Percentiles rank a stretch among this genome's conserved stretches.
Conservation (phyloP, 1,284 basidiomycete genomes). For the Pulveroboletus ridleyi region DNA sequence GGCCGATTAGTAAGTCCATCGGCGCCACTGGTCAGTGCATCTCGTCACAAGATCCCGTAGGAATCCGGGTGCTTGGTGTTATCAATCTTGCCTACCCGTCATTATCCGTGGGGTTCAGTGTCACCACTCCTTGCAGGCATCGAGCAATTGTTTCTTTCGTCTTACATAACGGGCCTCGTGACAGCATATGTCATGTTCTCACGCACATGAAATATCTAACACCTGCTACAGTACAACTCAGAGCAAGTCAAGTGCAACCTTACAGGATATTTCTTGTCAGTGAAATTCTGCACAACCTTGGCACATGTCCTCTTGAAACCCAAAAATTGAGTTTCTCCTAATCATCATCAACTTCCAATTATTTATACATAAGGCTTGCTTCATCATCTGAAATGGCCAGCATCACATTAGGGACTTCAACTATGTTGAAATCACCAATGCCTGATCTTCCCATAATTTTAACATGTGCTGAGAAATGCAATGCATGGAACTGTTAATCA, state of each 20-base stretch:
- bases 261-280: constrained; percentile 9
- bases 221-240: no score
- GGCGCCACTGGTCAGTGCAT: no score
- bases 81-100: no score
- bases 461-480: background rate
- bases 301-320: constrained; percentile 31
- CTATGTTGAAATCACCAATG: constrained; percentile 31
- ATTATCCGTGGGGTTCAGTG: no score
- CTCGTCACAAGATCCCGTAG: no score
- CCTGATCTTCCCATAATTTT: constrained; percentile 18
- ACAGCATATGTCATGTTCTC: no score
- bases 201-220: no score
- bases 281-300: constrained; percentile 27
- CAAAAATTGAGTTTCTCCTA: constrained; percentile 32
- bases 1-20: no score
- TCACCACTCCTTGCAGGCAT: no score
- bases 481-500: background rate
- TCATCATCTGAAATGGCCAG: constrained; percentile 20
- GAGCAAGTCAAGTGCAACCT: background rate
- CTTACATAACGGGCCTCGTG: no score
- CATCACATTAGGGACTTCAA: constrained; percentile 28
- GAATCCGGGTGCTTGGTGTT: no score
- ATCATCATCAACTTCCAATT: constrained; percentile 16
- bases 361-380: constrained; percentile 10
- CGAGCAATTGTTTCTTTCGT: no score